phyloP scores from a whole-genome alignment of 169 alveolate genomes.

The Babesia sp. region DNA sequence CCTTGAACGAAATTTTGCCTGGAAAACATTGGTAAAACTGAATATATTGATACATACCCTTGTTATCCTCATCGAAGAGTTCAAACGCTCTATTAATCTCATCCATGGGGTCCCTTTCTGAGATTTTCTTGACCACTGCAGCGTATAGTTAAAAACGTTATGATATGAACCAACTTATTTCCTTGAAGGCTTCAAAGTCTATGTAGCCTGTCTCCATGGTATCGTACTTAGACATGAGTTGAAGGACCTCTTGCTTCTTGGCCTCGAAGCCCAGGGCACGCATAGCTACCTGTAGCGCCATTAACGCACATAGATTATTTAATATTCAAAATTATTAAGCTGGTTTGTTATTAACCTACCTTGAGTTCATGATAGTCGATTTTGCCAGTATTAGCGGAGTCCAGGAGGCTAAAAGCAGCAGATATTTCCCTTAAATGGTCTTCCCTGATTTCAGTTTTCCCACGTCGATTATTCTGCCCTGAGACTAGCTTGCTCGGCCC shows the following conservation, averaged over 20 bases:
- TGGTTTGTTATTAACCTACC: slow-evolving; percentile 66
- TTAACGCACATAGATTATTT: background rate
- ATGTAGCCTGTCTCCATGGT: slow-evolving; percentile 80
- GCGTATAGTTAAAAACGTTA: background rate
- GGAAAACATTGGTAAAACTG: background rate
- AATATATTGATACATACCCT: slow-evolving; percentile 69
- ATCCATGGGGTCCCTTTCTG: slow-evolving; percentile 94
- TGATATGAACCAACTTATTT: slow-evolving; percentile 67
- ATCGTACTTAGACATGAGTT: slow-evolving; percentile 85
- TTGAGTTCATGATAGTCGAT: slow-evolving; percentile 95
- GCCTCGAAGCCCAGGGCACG: slow-evolving; percentile 97
- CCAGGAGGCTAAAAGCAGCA: slow-evolving; percentile 98
- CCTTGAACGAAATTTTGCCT: slow-evolving; percentile 90
- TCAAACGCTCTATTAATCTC: slow-evolving; percentile 93
- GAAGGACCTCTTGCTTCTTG: slow-evolving; percentile 92
- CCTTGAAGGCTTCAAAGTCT: slow-evolving; percentile 81
- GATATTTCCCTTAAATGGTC: slow-evolving; percentile 88
- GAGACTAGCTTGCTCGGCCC: slow-evolving; percentile 19
- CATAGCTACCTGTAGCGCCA: slow-evolving; percentile 92
- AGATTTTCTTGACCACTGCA: slow-evolving; percentile 85
- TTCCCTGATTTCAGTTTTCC: slow-evolving; percentile 68
- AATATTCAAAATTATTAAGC: background rate
- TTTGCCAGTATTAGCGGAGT: slow-evolving; percentile 94
- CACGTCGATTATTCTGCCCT: slow-evolving; percentile 53
- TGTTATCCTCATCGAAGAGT: slow-evolving; percentile 93